Conservation (phyloP, 441 rosid species). For the Hura crepitans region DNA sequence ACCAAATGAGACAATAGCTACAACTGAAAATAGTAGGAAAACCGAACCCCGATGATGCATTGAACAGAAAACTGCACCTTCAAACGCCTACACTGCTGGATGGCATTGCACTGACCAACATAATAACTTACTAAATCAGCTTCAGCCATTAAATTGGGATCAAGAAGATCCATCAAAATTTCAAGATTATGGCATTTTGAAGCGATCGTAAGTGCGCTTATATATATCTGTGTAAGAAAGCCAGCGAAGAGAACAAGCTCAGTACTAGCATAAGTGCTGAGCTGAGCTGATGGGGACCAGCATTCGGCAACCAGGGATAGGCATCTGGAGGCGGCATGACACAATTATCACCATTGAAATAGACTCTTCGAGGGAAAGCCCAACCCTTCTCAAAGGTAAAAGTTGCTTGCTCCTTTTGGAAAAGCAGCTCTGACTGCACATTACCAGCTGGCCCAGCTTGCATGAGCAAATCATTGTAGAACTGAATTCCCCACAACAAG, state of each 20-base stretch:
- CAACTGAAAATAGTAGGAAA: background rate
- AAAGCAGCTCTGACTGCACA: slow-evolving; percentile 78
- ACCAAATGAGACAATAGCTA: slow-evolving; percentile 4
- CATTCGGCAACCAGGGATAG: slow-evolving; percentile 80
- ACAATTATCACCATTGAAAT: slow-evolving; percentile 83
- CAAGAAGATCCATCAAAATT: slow-evolving; percentile 19
- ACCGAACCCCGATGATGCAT: background rate
- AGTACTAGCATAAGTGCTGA: slow-evolving; percentile 21
- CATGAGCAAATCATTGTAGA: slow-evolving; percentile 69
- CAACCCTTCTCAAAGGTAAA: slow-evolving; percentile 90
- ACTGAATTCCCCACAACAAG: slow-evolving; percentile 76
- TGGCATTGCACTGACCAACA: background rate
- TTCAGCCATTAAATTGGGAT: background rate
- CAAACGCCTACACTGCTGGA: background rate
- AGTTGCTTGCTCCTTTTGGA: slow-evolving; percentile 57
- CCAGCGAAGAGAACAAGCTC: slow-evolving; percentile 7
- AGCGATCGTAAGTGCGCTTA: background rate
- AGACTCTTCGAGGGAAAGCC: slow-evolving; percentile 79
- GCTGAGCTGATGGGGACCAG: slow-evolving; percentile 32
- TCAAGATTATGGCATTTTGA: background rate
- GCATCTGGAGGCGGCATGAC: slow-evolving; percentile 90
- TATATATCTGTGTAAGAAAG: slow-evolving; percentile 1
- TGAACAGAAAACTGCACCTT: background rate
- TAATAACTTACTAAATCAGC: slow-evolving; percentile 3
- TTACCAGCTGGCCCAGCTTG: slow-evolving; percentile 79